A percentile compares a stretch with the other conserved stretches of the same genome.
Conservation (phyloP, 2,329 filamentous ascomycete species). For the Pseudopyrenochaeta lycopersici region DNA sequence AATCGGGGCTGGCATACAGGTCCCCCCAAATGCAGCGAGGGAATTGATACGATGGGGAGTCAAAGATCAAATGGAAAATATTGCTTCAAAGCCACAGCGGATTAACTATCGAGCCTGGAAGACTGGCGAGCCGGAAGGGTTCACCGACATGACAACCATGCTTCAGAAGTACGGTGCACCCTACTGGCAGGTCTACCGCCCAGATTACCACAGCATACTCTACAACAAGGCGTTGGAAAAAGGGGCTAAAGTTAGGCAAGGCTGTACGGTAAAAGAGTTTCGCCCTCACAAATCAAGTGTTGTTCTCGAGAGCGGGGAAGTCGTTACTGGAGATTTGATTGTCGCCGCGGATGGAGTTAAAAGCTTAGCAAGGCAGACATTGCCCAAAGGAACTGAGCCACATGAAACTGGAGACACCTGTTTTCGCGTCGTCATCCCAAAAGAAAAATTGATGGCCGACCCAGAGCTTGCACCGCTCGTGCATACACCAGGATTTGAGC, state of each 20-base stretch:
- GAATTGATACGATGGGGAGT: slow-evolving; percentile 59
- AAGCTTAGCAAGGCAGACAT: not conserved
- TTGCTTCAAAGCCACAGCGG: not conserved
- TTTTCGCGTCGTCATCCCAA: slow-evolving; percentile 1
- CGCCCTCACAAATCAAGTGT: not conserved
- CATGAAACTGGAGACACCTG: slow-evolving; percentile 4
- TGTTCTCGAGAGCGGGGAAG: not conserved
- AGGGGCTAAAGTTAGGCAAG: not conserved
- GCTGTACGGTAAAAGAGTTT: not conserved
- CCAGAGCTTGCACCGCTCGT: slow-evolving; percentile 6
- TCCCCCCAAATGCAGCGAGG: slow-evolving; percentile 42
- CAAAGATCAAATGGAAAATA: not conserved
- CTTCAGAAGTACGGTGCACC: not conserved
- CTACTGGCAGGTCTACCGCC: slow-evolving; percentile 3
- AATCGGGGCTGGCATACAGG: slow-evolving; percentile 10
- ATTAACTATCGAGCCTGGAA: slow-evolving; percentile 1
- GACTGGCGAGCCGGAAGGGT: not conserved
- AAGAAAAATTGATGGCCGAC: slow-evolving; percentile 53
- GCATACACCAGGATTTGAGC: slow-evolving; percentile 5
- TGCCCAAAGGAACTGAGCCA: not conserved
- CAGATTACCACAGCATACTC: slow-evolving; percentile 1
- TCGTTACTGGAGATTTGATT: not conserved
- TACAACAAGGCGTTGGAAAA: not conserved
- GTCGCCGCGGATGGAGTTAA: not conserved
- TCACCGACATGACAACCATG: not conserved